A percentile compares a stretch with the other conserved stretches of the same genome.
phyloP scores from a whole-genome alignment of 2,329 filamentous ascomycete genomes.

The Talaromyces sp. region DNA sequence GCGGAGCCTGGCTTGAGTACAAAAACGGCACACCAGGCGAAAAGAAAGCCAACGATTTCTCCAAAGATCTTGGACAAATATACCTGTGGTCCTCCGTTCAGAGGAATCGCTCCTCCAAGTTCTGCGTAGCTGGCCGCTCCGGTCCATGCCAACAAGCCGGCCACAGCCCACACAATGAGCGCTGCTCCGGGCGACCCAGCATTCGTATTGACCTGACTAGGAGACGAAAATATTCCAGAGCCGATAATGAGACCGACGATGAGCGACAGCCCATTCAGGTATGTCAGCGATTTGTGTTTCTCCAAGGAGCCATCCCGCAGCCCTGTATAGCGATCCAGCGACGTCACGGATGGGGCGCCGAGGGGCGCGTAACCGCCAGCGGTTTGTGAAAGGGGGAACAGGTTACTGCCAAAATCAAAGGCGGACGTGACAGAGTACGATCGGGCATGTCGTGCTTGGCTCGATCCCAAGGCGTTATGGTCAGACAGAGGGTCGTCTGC shows the following conservation, averaged over 20 bases:
- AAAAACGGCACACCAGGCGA: conserved; percentile 91
- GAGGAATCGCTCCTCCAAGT: conserved; percentile 86
- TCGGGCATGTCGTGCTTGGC: conserved; percentile 49
- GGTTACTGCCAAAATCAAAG: conserved; percentile 89
- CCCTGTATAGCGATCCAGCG: conserved; percentile 50
- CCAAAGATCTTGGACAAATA: conserved; percentile 96
- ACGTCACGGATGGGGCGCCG: conserved; percentile 62
- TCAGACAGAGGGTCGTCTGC: conserved; percentile 69
- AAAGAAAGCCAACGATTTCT: conserved; percentile 86
- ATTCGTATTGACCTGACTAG: conserved; percentile 85
- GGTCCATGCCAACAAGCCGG: conserved; percentile 92
- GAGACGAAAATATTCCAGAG: conserved; percentile 92
- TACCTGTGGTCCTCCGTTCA: conserved; percentile 90
- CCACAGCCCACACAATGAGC: conserved; percentile 84
- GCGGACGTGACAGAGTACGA: conserved; percentile 87
- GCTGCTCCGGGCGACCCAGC: conserved; percentile 87
- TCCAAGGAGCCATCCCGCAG: conserved; percentile 76
- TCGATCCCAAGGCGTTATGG: conserved; percentile 48
- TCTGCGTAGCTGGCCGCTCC: conserved; percentile 93
- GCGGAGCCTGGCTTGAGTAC: conserved; percentile 90
- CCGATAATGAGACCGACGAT: conserved; percentile 93
- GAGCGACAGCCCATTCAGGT: conserved; percentile 84
- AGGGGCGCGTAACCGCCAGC: conserved; percentile 78
- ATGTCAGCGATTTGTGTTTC: conserved; percentile 93
- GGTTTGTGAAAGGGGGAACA: conserved; percentile 87